These are phyloP conservation scores for Russula vinacea DNA, from an alignment of 768 basidiomycete genomes.

Conservation along the genomic window DNA sequence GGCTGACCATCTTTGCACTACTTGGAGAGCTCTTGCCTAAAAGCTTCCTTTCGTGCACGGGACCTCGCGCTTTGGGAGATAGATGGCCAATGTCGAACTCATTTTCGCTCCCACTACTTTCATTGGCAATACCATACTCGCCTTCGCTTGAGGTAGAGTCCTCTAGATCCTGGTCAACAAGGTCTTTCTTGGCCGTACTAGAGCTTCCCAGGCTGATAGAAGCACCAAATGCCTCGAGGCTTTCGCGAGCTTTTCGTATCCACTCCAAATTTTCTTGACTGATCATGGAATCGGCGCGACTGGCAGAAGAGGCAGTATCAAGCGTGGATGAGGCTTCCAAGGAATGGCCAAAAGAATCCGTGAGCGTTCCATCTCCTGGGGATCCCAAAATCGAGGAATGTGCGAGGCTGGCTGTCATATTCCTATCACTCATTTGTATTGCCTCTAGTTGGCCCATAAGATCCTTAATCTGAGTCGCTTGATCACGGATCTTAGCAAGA, in stretches of 20 bases:
- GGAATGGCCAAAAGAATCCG: conserved; percentile 14
- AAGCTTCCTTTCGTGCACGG: conserved; percentile 23
- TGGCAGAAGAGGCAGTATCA: conserved; percentile 18
- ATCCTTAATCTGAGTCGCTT: conserved; percentile 67
- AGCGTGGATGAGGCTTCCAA: conserved; percentile 9
- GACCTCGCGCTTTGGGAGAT: conserved; percentile 40
- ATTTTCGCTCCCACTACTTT: conserved; percentile 25
- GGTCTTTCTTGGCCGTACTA: conserved; percentile 49
- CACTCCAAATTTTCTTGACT: conserved; percentile 65
- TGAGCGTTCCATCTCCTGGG: conserved; percentile 25
- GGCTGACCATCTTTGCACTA: conserved; percentile 49
- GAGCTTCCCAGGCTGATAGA: conserved; percentile 62
- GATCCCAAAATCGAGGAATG: conserved; percentile 26
- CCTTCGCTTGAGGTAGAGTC: conserved; percentile 40
- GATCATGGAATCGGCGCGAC: conserved; percentile 32
- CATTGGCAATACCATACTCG: conserved; percentile 38
- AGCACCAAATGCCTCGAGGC: conserved; percentile 62
- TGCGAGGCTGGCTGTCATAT: conserved; percentile 25
- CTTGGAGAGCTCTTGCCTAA: conserved; percentile 33
- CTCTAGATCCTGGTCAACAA: conserved; percentile 29
- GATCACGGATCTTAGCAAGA: conserved; percentile 70
- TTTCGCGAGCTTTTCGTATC: conserved; percentile 71
- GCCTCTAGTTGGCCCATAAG: conserved; percentile 68
- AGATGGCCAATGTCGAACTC: conserved; percentile 42
- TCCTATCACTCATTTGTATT: conserved; percentile 34